A percentile compares a stretch with the other conserved stretches of the same genome.
Conservation (phyloP, 345 rosid species). For the Limnanthes douglasii region DNA sequence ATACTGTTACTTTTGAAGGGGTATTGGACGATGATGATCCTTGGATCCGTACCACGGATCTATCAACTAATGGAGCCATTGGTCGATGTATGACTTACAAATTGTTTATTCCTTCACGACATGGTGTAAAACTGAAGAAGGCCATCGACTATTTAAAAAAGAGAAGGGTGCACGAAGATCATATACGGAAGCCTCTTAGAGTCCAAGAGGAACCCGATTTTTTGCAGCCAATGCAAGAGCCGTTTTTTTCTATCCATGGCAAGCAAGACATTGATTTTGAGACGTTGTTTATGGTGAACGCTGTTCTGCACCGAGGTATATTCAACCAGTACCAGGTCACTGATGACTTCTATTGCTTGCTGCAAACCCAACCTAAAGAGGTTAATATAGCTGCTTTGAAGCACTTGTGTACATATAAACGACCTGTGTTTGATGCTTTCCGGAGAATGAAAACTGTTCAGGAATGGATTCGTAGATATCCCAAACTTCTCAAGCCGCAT, state of each 20-base stretch:
- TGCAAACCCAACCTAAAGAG: slow-evolving; percentile 38
- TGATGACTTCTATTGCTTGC: slow-evolving; percentile 39
- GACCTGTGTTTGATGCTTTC: slow-evolving; percentile 48
- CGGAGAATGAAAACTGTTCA: slow-evolving; percentile 41
- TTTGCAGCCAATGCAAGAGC: slow-evolving; percentile 36
- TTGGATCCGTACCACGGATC: slow-evolving; percentile 88
- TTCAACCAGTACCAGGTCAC: slow-evolving; percentile 57
- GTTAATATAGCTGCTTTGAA: slow-evolving; percentile 56
- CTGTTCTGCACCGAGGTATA: slow-evolving; percentile 52
- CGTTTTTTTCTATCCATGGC: slow-evolving; percentile 41
- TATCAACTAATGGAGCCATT: slow-evolving; percentile 54
- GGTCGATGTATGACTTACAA: slow-evolving; percentile 56
- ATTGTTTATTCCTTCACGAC: slow-evolving; percentile 45
- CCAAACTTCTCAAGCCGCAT: slow-evolving; percentile 26
- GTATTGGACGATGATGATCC: slow-evolving; percentile 97
- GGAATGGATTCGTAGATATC: slow-evolving; percentile 49
- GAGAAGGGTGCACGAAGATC: slow-evolving; percentile 34
- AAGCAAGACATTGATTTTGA: slow-evolving; percentile 43
- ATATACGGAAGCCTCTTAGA: slow-evolving; percentile 20
- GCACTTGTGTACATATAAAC: slow-evolving; percentile 49
- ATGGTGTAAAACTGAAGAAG: slow-evolving; percentile 36
- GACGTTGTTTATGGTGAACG: slow-evolving; percentile 55
- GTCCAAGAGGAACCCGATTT: slow-evolving; percentile 44
- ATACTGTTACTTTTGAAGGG: slow-evolving; percentile 35
- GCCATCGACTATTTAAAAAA: slow-evolving; percentile 32